Conservation (phyloP, 1,284 basidiomycete genomes). For the Pulveroboletus sp. region DNA sequence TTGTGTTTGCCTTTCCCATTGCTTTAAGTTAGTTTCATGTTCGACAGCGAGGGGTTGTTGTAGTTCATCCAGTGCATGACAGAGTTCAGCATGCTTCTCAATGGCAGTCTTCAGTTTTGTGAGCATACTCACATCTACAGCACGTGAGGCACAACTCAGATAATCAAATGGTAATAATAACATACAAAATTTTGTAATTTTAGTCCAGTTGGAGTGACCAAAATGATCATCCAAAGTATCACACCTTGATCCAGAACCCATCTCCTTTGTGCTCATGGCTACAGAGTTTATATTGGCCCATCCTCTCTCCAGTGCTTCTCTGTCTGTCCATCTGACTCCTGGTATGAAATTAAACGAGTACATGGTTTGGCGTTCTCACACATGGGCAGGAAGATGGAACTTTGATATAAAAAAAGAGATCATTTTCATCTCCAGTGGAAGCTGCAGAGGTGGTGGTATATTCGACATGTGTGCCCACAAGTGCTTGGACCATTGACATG, state of each 20-base stretch:
- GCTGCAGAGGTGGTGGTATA: no score
- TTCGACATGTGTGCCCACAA: not conserved
- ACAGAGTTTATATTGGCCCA: not conserved
- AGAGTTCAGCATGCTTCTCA: not conserved
- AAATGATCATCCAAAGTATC: no score
- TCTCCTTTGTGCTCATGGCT: slow-evolving; percentile 1
- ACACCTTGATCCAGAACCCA: no score
- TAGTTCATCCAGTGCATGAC: not conserved
- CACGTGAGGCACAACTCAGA: no score
- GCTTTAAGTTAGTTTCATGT: not conserved
- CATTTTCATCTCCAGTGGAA: no score
- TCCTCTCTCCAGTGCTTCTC: not conserved
- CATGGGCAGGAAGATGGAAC: slow-evolving; percentile 5
- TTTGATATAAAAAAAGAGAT: slow-evolving; percentile 1
- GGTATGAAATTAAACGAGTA: not conserved
- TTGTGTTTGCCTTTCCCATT: not conserved
- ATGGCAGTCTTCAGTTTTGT: not conserved
- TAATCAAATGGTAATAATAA: no score
- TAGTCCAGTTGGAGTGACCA: no score
- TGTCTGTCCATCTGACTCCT: not conserved
- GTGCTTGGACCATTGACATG: not conserved
- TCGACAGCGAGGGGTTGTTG: not conserved
- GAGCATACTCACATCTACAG: no score
- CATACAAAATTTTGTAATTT: not conserved
- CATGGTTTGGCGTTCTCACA: slow-evolving; percentile 5